Base-by-base conservation (phyloP, 176 grass and related monocot species). In the Urochloa ruziziensis region DNA sequence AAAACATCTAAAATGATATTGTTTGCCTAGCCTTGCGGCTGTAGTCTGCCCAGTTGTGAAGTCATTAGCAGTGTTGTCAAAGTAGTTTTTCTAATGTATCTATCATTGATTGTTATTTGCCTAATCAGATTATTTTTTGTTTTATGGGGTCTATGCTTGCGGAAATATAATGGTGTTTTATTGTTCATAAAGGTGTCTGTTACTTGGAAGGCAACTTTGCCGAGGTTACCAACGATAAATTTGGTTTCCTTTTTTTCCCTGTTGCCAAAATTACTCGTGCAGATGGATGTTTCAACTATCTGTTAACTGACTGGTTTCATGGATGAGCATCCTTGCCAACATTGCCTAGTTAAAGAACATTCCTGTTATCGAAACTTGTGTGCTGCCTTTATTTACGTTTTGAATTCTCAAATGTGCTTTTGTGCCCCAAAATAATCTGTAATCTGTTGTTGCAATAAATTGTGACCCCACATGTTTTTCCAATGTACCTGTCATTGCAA, bases 221-320 rank as follows among this genome's bases (percentile, higher is more conserved):
- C n/a, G n/a, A n/a, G n/a, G n/a, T n/a, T n/a, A n/a, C n/a, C n/a
- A n/a, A n/a, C n/a, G n/a, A n/a, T n/a, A n/a, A n/a, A n/a, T n/a
- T n/a, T n/a, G n/a, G n/a, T n/a, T n/a, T 78, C 88, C 82, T 81
- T 85, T 85, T 86, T 90, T 90, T 82, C 78, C 88, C 88, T 73
- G 83, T 82, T 90, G 83, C 78, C 88, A 57, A 90, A 16, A 90
- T 86, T 4, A 28, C 8, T n/a, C 44, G 37, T 64, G 78, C 78
- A 64, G 21, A 34, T 71, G 78, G 63, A 70, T 86, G 82, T 63
- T 66, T 63, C 17, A 48, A 73, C 18, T 60, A 12, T 57, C 66
- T 21, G 19, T 90, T 24, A 58, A 49, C 57, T 44, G 12, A 11
- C 13, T 82, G 83, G 78, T 90, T 77, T n/a, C 34, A 56, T 73